Base-by-base conservation (phyloP, 768 basidiomycete species). In the Boletus huronensis region DNA sequence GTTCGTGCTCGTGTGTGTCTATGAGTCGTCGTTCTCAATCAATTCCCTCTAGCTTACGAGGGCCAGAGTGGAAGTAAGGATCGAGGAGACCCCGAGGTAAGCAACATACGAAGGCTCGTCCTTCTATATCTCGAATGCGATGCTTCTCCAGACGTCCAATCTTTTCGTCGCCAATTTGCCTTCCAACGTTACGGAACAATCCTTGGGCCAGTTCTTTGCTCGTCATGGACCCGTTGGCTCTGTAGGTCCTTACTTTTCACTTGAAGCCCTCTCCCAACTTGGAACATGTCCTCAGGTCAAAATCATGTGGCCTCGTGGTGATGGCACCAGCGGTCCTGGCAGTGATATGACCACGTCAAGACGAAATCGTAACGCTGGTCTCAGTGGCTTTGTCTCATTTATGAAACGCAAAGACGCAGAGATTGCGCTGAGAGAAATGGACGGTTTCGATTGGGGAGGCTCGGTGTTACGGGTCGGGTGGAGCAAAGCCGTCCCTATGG, bases 301-400 rank as follows among this genome's bases (percentile, higher is more conserved):
- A 77, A 85, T 98, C 60, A 98, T 98, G 95, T 98, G 94, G 94
- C 96, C 95, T n/a, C 85, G 96, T 38, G 82, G 84, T 11, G 93
- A 95, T 65, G 79, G 74, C 17, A 77, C 80, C 2, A 58, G 72
- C 6, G 86, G 87, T 29, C 85, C 87, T 45, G 90, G 87, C 2
- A 81, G 83, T 23, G 87, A 90, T 42, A 88, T 92, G 80, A 87
- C 87, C 23, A 71, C 81, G 8, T 79, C 84, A 16, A 80, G 93
- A 40, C 79, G 85, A 45, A 78, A 74, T 46, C 89, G 90, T 71
- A 86, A 79, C 63, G 66, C 85, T 13, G 91, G 92, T 16, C 77
- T 98, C 21, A 93, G 92, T 64, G 97, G 97, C 1, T 99, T 99
- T 65, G 97, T 99, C 19, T 91, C 94, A 0, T 98, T 88, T 70